Evolutionary conservation across 1,284 basidiomycete genomes (phyloP), one percentile per base, ranked within the genome.

Genomic region (Tetrapyrgos nigripes): DNA sequence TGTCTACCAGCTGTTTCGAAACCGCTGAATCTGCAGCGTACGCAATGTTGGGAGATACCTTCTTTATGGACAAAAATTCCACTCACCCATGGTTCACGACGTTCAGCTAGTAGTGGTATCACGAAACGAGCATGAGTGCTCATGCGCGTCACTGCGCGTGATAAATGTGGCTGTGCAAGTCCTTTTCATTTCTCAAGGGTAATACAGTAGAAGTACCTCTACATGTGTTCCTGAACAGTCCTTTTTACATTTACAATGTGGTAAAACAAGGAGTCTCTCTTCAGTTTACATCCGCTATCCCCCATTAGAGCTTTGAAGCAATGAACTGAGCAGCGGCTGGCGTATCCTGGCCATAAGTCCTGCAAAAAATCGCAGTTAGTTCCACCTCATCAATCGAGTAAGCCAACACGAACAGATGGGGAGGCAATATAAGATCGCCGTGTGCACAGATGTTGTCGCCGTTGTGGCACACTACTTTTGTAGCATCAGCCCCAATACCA

Each of bases 1-100:
- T 92, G 83, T 93, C 91, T 54, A 92, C 84, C 58, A 93, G 78
- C 71, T 92, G 91, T 70, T 88, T 89, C 47, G 88, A 79, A 47
- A 90, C 83, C 60, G 84, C 80, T 57, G 84, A 75, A 66, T 91
- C 89, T 91, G 64, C 13, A 29, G 23, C n/a, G n/a, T n/a, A n/a
- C n/a, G n/a, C n/a, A 33, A 35, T 40, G 26, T 43, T 43, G 40
- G 46, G 35, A 53, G 19, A 23, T 11, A 27, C 21, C 4, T 4
- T 9, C 26, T 17, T 21, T 11, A 19, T 6, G 17, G 21, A 33
- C 14, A 13, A n/a, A 13, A 13, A 31, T 2, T 24, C 31, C 4
- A 61, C 59, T 2, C n/a, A 64, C 63, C 63, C 63, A 64, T 64
- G 37, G 6, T 40, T 40, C 19, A 40, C 17, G 19, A n/a, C 4